Evolutionary conservation across 2,329 filamentous ascomycete genomes (phyloP).

Genomic region (Corynespora cassiicola): DNA sequence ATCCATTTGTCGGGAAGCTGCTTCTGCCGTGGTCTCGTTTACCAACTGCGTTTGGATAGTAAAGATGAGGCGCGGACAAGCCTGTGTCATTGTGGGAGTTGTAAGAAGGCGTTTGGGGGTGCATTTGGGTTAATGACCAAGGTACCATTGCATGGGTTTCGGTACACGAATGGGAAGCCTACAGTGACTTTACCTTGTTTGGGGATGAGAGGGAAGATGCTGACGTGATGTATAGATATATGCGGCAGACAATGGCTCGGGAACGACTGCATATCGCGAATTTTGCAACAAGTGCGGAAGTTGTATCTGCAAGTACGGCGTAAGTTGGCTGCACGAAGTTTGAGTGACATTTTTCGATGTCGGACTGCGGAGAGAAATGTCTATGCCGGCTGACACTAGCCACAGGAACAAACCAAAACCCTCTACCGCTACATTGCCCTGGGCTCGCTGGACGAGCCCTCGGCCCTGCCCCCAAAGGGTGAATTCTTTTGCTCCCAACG

Average conservation of each 20-base stretch:
- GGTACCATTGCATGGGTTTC: conserved; percentile 53
- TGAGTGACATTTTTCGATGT: conserved; percentile 1
- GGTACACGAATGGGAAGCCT: conserved; percentile 37
- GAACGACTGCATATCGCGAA: conserved; percentile 55
- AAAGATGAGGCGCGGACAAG: conserved; percentile 58
- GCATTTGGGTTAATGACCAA: conserved; percentile 61
- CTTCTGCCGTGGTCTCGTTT: conserved; percentile 57
- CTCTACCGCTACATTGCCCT: conserved; percentile 28
- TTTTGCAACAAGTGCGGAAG: conserved; percentile 62
- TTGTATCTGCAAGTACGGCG: conserved; percentile 59
- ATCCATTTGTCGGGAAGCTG: conserved; percentile 50
- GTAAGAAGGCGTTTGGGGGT: conserved; percentile 61
- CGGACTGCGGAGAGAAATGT: too few species aligned
- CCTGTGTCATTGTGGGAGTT: conserved; percentile 61
- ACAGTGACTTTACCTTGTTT: conserved; percentile 17
- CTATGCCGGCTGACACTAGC: too few species aligned
- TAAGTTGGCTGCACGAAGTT: neutral
- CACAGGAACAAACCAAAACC: conserved; percentile 28
- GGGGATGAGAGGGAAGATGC: neutral
- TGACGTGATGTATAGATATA: conserved; percentile 45
- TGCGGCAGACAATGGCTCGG: conserved; percentile 59
- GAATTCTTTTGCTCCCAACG: conserved; percentile 73
- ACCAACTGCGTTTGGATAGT: conserved; percentile 52
- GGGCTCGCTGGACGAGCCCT: conserved; percentile 30
- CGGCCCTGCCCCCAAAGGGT: conserved; percentile 55